Evolutionary conservation across 495 filamentous ascomycete species (phyloP).

Genomic region (Chaetomidium leptoderma): DNA sequence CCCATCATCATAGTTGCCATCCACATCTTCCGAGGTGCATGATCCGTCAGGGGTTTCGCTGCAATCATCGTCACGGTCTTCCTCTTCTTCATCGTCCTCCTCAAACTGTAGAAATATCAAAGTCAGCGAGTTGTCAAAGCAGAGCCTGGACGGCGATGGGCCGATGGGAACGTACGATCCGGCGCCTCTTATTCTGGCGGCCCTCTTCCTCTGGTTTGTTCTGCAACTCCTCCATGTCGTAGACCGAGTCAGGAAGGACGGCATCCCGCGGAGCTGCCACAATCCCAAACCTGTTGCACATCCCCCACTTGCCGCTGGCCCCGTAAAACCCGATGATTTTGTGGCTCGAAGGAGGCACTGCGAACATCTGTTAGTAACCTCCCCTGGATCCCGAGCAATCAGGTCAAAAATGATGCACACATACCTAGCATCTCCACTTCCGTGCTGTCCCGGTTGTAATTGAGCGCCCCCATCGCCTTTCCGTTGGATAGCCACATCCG

Average conservation of each 20-base stretch:
- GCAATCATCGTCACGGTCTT: not conserved
- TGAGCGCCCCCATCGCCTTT: constrained; percentile 31
- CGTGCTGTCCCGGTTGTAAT: not conserved
- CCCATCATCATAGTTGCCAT: not conserved
- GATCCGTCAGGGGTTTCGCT: not conserved
- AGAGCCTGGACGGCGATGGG: not conserved
- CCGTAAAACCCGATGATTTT: constrained; percentile 44
- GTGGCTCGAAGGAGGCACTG: constrained; percentile 30
- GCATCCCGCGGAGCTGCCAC: constrained; percentile 37
- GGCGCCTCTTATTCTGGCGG: constrained; percentile 6
- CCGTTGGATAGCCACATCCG: constrained; percentile 38
- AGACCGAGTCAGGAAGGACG: constrained; percentile 34
- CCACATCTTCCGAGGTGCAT: not conserved
- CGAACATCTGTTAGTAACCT: not conserved
- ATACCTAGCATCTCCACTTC: constrained; percentile 13
- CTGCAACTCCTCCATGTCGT: constrained; percentile 37
- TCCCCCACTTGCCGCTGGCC: constrained; percentile 27
- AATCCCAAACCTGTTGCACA: constrained; percentile 38
- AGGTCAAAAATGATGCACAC: no score
- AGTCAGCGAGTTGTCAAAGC: no score
- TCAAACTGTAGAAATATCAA: not conserved
- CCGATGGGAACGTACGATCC: not conserved
- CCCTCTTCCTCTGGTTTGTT: constrained; percentile 18
- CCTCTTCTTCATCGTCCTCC: not conserved
- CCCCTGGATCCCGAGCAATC: no score